Evolutionary conservation across 108 stramenopile genomes (phyloP).

Genomic region (Nitzschia sp.): DNA sequence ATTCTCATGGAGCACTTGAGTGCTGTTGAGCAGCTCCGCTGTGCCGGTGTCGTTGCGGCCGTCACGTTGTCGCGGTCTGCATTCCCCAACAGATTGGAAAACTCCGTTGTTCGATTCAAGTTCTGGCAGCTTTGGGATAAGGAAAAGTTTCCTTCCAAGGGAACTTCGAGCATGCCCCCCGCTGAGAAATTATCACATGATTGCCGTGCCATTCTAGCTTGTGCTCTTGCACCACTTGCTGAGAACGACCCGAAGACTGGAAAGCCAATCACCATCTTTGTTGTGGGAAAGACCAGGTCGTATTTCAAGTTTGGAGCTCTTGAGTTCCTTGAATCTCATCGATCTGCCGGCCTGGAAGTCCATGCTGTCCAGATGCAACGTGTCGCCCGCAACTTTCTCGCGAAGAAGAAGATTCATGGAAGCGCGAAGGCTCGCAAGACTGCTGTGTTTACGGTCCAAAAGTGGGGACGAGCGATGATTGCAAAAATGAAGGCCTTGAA

Average conservation of each 20-base stretch:
- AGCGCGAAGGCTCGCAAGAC: slow-evolving; percentile 30
- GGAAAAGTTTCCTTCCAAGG: slow-evolving; percentile 35
- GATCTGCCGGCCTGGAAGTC: slow-evolving; percentile 54
- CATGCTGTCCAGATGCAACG: slow-evolving; percentile 51
- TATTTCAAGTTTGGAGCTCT: slow-evolving; percentile 88
- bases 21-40: slow-evolving; percentile 92
- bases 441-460: slow-evolving; percentile 55
- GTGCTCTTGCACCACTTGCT: slow-evolving; percentile 28
- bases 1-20: slow-evolving; percentile 77
- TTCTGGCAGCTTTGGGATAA: slow-evolving; percentile 54
- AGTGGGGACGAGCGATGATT: slow-evolving; percentile 36
- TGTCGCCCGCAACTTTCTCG: slow-evolving; percentile 40
- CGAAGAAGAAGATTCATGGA: slow-evolving; percentile 27
- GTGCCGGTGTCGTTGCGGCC: slow-evolving; percentile 93
- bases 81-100: slow-evolving; percentile 92
- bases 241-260: slow-evolving; percentile 52
- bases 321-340: slow-evolving; percentile 71
- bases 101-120: slow-evolving; percentile 75
- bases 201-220: slow-evolving; percentile 43
- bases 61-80: slow-evolving; percentile 88
- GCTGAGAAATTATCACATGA: slow-evolving; percentile 30
- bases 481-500: slow-evolving; percentile 40
- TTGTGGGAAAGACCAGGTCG: slow-evolving; percentile 75
- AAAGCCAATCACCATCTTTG: slow-evolving; percentile 51
- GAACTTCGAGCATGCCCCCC: slow-evolving; percentile 30